Evolutionary conservation across 1,284 basidiomycete species (phyloP).

Genomic region (Ceratobasidium papillatum): DNA sequence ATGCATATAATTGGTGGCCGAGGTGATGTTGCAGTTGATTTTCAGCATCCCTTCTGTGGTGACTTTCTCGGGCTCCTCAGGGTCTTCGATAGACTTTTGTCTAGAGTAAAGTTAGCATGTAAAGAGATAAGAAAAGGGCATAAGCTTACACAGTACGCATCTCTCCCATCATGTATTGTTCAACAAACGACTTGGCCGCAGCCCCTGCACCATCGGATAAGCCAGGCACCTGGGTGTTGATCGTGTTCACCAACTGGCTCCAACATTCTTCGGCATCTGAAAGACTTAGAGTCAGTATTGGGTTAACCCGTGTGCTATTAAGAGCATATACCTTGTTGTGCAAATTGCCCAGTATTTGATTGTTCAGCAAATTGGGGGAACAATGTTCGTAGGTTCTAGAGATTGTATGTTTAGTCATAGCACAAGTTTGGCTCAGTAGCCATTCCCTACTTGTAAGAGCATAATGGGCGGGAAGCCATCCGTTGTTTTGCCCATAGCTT

Average conservation of each 20-base stretch:
- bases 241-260: conserved; percentile 80
- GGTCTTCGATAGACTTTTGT: conserved; percentile 79
- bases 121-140: not conserved
- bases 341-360: conserved; percentile 56
- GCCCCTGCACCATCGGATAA: conserved; percentile 52
- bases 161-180: conserved; percentile 85
- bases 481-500: conserved; percentile 76
- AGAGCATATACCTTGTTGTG: conserved; percentile 33
- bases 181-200: conserved; percentile 68
- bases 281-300: not conserved
- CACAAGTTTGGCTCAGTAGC: conserved; percentile 6
- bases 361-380: conserved; percentile 94
- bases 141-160: conserved; percentile 79
- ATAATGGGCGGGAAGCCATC: conserved; percentile 78
- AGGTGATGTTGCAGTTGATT: conserved; percentile 91
- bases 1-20: conserved; percentile 88
- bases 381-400: conserved; percentile 71
- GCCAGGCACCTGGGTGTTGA: conserved; percentile 69
- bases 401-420: not conserved
- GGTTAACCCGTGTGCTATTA: not conserved
- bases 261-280: conserved; percentile 97
- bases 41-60: conserved; percentile 82
- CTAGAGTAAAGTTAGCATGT: conserved; percentile 54
- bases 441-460: conserved; percentile 62
- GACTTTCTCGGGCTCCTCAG: conserved; percentile 76